phyloP scores from a whole-genome alignment of 163 green algal species.

The Scenedesmus sp. region DNA sequence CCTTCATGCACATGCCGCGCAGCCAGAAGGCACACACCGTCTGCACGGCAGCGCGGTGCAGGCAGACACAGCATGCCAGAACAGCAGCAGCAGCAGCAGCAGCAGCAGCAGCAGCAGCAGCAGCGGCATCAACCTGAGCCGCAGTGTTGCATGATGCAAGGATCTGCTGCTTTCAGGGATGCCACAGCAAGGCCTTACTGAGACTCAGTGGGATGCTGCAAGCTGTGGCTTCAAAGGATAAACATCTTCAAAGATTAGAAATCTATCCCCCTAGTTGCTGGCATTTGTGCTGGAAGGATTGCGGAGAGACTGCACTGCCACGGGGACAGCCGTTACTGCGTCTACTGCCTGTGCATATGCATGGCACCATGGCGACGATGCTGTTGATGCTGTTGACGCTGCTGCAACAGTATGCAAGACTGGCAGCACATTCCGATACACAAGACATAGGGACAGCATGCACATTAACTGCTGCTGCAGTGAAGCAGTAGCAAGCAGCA shows the following conservation, averaged over 20 bases:
- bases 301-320: no score
- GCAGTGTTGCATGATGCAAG: no score
- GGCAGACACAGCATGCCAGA: neutral
- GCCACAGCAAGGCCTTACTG: no score
- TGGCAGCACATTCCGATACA: neutral
- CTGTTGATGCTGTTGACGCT: neutral
- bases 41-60: constrained; percentile 61
- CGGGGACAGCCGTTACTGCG: no score
- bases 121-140: no score
- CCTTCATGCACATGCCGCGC: constrained; percentile 97
- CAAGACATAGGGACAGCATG: neutral
- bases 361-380: neutral
- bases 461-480: neutral
- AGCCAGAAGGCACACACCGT: constrained; percentile 99
- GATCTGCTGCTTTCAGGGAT: no score
- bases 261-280: no score
- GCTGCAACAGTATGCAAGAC: neutral
- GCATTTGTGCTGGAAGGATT: no score
- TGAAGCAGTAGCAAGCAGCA: neutral
- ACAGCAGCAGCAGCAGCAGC: neutral
- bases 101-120: neutral
- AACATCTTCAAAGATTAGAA: no score
- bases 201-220: no score
- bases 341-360: no score
- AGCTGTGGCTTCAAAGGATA: no score